These are phyloP conservation scores for Aspergillus sp. DNA, from an alignment of 2,329 filamentous ascomycete species.

Conservation along the genomic window DNA sequence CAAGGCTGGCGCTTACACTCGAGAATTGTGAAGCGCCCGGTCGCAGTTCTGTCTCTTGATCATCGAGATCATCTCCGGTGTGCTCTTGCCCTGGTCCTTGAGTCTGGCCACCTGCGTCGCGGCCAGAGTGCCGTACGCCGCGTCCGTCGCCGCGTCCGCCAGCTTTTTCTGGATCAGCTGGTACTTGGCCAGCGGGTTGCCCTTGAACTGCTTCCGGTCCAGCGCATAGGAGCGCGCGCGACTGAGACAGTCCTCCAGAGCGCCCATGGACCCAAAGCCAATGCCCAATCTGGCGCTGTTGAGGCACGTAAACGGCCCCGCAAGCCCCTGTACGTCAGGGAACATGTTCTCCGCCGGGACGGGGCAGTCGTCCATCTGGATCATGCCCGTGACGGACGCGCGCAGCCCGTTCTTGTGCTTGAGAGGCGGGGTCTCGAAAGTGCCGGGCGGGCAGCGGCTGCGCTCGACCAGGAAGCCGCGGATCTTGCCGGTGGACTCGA, in stretches of 20 bases:
- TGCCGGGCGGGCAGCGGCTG: conserved; percentile 72
- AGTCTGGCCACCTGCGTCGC: conserved; percentile 83
- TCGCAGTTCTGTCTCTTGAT: conserved; percentile 98
- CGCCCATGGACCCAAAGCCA: conserved; percentile 85
- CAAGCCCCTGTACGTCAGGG: conserved; percentile 74
- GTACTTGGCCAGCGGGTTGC: conserved; percentile 88
- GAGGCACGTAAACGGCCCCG: conserved; percentile 83
- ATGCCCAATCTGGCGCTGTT: conserved; percentile 93
- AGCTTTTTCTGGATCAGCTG: conserved; percentile 98
- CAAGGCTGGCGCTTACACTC: conserved; percentile 41
- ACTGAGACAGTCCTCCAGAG: conserved; percentile 80
- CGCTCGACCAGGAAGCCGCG: conserved; percentile 85
- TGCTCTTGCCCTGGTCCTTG: conserved; percentile 80
- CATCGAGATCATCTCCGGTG: conserved; percentile 94
- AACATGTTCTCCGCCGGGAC: conserved; percentile 92
- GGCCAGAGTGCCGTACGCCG: conserved; percentile 81
- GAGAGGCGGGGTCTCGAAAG: conserved; percentile 80
- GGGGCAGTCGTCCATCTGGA: conserved; percentile 83
- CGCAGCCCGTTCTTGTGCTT: conserved; percentile 93
- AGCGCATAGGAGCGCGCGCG: conserved; percentile 79
- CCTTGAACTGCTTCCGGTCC: conserved; percentile 91
- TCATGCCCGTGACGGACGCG: conserved; percentile 95
- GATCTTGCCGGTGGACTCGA: conserved; percentile 86
- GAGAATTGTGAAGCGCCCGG: conserved; percentile 67
- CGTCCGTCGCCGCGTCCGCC: conserved; percentile 83